These are phyloP conservation scores for Colletotrichum tabaci DNA, from an alignment of 2,329 filamentous ascomycete genomes.

Conservation along the genomic window DNA sequence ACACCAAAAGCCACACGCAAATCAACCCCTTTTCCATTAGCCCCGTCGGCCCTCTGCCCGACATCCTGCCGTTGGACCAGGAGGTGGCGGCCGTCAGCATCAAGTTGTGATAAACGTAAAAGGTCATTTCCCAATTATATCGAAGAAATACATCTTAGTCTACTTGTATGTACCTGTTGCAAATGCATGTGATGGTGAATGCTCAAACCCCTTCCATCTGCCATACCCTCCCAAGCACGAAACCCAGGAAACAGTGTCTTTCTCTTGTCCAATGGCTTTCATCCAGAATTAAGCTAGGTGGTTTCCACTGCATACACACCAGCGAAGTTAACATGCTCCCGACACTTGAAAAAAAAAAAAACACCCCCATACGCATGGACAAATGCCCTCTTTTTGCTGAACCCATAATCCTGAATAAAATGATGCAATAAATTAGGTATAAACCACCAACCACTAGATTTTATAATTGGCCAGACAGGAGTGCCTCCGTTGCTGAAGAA, in stretches of 20 bases:
- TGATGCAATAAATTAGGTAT: conserved; percentile 38
- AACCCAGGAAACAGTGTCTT: background rate
- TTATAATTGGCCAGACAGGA: conserved; percentile 83
- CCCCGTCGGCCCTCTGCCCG: conserved; percentile 85
- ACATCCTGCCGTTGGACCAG: conserved; percentile 83
- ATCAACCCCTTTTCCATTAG: conserved; percentile 83
- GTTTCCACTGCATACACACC: conserved; percentile 28
- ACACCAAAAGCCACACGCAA: conserved; percentile 73
- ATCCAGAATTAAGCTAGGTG: conserved; percentile 36
- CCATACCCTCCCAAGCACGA: background rate
- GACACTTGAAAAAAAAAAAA: background rate
- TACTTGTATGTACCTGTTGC: conserved; percentile 3
- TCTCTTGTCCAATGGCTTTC: background rate
- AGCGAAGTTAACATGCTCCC: conserved; percentile 8
- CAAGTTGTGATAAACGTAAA: background rate
- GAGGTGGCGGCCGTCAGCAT: conserved; percentile 76
- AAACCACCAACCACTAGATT: conserved; percentile 10
- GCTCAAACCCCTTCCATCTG: conserved; percentile 9
- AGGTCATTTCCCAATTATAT: background rate
- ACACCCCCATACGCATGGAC: conserved; percentile 3
- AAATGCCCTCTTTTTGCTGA: conserved; percentile 19
- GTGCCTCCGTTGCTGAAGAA: conserved; percentile 78
- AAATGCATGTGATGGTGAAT: background rate
- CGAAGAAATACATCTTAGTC: background rate
- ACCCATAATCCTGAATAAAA: conserved; percentile 17